Evolutionary conservation across 176 grass and related monocot genomes (phyloP), one percentile per base, ranked within the genome.

Genomic region (Poa pratensis): DNA sequence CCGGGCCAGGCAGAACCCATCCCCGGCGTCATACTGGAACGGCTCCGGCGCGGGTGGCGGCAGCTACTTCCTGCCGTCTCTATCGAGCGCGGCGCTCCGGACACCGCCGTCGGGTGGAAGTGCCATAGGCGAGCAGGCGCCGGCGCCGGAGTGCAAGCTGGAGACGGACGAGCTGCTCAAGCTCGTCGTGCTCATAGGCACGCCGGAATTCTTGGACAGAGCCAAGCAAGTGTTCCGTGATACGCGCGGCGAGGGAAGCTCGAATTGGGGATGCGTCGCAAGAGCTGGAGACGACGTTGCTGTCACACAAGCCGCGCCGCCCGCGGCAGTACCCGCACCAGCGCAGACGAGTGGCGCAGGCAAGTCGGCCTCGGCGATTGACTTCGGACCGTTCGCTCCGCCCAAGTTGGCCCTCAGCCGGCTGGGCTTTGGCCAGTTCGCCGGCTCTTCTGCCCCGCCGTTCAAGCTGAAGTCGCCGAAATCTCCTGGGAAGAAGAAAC

Each of bases 101-200:
- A 9, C 64, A 53, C 27, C 11, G 10, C 20, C 49, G 2, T n/a
- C 71, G 2, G 23, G 28, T 67, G 40, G 39, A 26, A 5, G 15
- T 6, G 9, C 35, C 16, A 7, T 12, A 0, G 32, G 20, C 2
- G 42, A 67, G 23, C 19, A 7, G 73, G 39, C 26, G 13, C 45
- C 18, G 5, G 16, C 10, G 0, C 86, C 76, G 2, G 59, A 69
- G 58, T 79, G 89, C 81, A 89, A 81, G 50, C 73, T 87, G 69
- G 87, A 87, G 87, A 91, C 84, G 37, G 89, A 94, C 75, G 84
- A 85, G 42, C 42, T 94, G 70, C 84, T 94, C 65, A 89, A 66
- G 72, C 82, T 85, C 9, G 77, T 89, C 49, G 23, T 65, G 54
- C 28, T 63, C 51, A 79, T 91, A 51, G 78, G 67, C 27, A 91